Evolutionary conservation across 768 basidiomycete genomes (phyloP).

Genomic region (Rhizopogon vinicolor): DNA sequence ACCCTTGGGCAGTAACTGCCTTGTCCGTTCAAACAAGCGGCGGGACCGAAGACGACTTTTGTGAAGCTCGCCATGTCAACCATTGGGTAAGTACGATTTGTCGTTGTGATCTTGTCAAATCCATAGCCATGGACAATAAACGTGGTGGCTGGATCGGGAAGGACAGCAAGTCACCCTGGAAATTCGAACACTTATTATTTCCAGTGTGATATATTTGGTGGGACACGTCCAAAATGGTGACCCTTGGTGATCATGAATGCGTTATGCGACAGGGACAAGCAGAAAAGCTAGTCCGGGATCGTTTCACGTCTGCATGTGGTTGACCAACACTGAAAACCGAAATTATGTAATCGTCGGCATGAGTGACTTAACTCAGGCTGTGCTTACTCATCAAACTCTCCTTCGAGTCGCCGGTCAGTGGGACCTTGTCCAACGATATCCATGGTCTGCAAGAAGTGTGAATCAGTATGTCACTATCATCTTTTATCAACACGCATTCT

Average conservation of each 20-base stretch:
- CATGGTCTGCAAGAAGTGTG: constrained; percentile 91
- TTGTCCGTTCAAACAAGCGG: constrained; percentile 17
- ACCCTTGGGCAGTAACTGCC: constrained; percentile 18
- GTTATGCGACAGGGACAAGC: constrained; percentile 10
- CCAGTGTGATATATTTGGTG: neutral
- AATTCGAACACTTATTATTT: constrained; percentile 2
- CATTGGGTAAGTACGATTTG: constrained; percentile 15
- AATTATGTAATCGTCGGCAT: too few relatives aligned
- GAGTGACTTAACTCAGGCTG: too few relatives aligned
- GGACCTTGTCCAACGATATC: constrained; percentile 1
- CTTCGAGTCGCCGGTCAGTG: neutral
- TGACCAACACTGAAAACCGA: too few relatives aligned
- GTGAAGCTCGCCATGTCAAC: constrained; percentile 31
- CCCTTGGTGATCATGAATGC: neutral
- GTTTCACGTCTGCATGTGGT: too few relatives aligned
- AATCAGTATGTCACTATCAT: constrained; percentile 44
- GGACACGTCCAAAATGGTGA: too few relatives aligned
- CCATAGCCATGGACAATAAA: constrained; percentile 22
- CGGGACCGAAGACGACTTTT: constrained; percentile 27
- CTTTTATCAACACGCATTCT: constrained; percentile 3
- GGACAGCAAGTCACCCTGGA: neutral
- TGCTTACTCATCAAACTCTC: neutral
- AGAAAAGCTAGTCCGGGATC: too few relatives aligned
- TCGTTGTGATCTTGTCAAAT: constrained; percentile 13
- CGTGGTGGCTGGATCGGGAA: constrained; percentile 18